A percentile compares a stretch with the other conserved stretches of the same genome.
These are phyloP conservation scores for Chlamydomonas sphaeroides DNA, from an alignment of 139 green algal species.

Conservation along the genomic window DNA sequence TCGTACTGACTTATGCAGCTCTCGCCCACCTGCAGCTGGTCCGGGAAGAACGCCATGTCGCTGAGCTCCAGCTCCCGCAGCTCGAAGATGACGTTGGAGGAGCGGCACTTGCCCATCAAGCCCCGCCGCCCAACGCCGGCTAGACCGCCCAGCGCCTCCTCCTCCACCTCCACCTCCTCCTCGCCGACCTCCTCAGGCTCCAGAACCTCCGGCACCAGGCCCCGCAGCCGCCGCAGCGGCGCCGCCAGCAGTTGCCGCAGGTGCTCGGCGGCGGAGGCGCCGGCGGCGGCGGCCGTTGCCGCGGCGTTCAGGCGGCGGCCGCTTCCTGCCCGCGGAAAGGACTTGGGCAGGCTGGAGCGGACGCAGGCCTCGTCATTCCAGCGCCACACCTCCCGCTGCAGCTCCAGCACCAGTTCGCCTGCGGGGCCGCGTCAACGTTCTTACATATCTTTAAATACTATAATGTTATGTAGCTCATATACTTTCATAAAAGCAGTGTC, in stretches of 20 bases:
- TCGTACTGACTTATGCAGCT: neutral
- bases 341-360: neutral
- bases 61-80: conserved; percentile 37
- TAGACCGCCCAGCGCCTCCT: too few species aligned
- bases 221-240: neutral
- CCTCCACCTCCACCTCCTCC: too few species aligned
- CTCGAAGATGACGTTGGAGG: conserved; percentile 7
- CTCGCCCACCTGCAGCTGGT: conserved; percentile 37
- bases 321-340: too few species aligned
- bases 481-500: too few species aligned
- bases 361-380: conserved; percentile 35
- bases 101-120: neutral
- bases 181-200: too few species aligned
- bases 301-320: too few species aligned
- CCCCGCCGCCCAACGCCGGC: too few species aligned
- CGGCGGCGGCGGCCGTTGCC: neutral
- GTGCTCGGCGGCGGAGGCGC: neutral
- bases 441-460: too few species aligned
- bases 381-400: conserved; percentile 21
- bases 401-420: conserved; percentile 33
- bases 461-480: too few species aligned
- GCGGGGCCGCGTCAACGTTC: too few species aligned
- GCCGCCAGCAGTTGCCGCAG: neutral
- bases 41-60: conserved; percentile 48
- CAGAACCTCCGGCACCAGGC: neutral